phyloP scores from a whole-genome alignment of 2,329 filamentous ascomycete genomes.

The Trichoderma hamatum region DNA sequence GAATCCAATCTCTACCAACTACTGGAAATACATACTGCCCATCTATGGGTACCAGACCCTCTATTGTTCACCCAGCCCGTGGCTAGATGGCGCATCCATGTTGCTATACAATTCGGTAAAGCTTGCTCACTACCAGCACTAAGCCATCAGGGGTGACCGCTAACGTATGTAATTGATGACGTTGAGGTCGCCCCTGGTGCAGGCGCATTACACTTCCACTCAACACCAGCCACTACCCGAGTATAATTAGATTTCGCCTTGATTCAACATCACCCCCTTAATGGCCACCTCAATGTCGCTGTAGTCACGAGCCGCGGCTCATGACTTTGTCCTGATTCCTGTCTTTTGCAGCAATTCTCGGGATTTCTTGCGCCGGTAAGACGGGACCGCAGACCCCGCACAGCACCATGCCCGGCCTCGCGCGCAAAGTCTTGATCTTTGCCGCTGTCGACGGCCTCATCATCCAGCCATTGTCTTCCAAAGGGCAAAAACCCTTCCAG shows the following conservation, averaged over 20 bases:
- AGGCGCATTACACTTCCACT: not conserved
- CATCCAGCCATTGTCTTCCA: constrained; percentile 69
- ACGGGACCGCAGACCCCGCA: constrained; percentile 4
- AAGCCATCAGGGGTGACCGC: not conserved
- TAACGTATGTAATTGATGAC: constrained; percentile 17
- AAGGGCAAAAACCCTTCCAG: constrained; percentile 58
- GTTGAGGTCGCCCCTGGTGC: not conserved
- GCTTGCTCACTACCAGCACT: not conserved
- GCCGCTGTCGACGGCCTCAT: constrained; percentile 82
- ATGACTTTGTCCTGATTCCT: not conserved
- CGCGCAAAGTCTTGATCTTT: constrained; percentile 78
- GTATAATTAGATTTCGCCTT: not conserved
- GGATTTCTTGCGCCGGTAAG: not conserved
- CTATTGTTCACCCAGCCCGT: not conserved
- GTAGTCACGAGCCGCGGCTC: constrained; percentile 21
- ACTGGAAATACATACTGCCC: not conserved
- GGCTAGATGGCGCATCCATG: not conserved
- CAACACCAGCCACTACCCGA: not conserved
- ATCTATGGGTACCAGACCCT: not conserved
- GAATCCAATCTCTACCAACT: not conserved
- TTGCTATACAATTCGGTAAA: not conserved
- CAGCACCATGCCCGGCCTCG: constrained; percentile 69
- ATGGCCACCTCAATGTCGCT: constrained; percentile 12
- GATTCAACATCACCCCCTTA: constrained; percentile 22
- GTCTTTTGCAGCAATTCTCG: not conserved